Base-by-base conservation (phyloP, 1,284 basidiomycete genomes). In the Mycosarcoma maydis region DNA sequence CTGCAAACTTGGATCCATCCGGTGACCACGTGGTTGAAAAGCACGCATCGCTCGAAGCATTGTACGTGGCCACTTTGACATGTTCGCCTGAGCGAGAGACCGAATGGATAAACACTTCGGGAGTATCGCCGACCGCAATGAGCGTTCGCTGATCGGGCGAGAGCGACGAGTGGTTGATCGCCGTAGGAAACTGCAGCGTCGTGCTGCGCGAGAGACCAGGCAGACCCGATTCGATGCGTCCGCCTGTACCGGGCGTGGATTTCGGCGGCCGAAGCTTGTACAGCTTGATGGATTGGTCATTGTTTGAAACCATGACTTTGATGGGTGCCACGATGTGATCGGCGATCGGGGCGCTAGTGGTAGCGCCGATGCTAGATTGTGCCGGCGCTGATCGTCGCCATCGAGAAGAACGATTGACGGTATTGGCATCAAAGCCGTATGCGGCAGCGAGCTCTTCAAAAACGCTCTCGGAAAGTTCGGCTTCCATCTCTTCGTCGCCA, bases 81-180 rank as follows among this genome's bases (percentile, higher is more conserved):
- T 72, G 53, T 29, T 72, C 69, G 14, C 74, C 72, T n/a, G 53
- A 54, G 0, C 53, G 46, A 10, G 55, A 42, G 4, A 75, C 56
- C 27, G 54, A 46, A 33, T 67, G 59, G 43, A 75, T 86, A 77
- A 89, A 90, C 9, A 92, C 88, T 56, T 91, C 88, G 29, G 88
- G 86, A 5, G 91, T 92, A 79, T 94, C 92, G 9, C 92, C 92
- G 0, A 92, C 92, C 0, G 90, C 91, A 1, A 94, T 86, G 1
- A 94, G 85, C 0, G 89, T 92, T 29, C 88, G 87, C 1, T 90
- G 90, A 75, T 93, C 90, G 0, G 91, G 91, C 2, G 91, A 92
- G 72, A 94, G 47, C 2, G 73, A 73, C 2, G 72, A 66, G 37
- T 73, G 71, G 32, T 75, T 75, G 49, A 77, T 56, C 14, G 65